Conservation (phyloP, 768 basidiomycete genomes). For the Lentinus brumalis region DNA sequence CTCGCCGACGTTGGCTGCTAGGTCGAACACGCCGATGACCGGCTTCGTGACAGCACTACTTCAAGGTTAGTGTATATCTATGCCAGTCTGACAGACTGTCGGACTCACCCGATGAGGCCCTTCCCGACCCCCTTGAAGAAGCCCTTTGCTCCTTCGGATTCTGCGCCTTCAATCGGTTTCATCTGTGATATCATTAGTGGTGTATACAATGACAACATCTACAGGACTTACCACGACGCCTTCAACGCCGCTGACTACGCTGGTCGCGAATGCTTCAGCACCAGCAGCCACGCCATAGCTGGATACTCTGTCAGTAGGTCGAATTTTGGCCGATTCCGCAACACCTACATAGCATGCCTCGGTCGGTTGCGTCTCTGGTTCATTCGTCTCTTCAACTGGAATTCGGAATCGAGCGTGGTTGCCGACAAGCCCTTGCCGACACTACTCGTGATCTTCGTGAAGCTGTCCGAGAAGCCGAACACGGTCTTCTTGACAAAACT, state of each 20-base stretch:
- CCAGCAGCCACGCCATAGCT: conserved; percentile 97
- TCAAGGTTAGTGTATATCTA: conserved; percentile 5
- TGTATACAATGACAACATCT: not conserved
- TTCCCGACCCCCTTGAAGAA: conserved; percentile 99
- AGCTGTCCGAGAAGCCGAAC: conserved; percentile 92
- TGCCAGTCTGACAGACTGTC: not conserved
- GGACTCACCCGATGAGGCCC: conserved; percentile 83
- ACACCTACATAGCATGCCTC: conserved; percentile 85
- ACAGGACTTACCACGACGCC: conserved; percentile 75
- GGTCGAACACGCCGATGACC: conserved; percentile 93
- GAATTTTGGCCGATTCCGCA: not conserved
- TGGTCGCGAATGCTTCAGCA: conserved; percentile 90
- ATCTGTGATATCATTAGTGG: conserved; percentile 51
- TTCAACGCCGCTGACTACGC: conserved; percentile 94
- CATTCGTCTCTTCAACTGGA: conserved; percentile 86
- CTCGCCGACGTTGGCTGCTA: conserved; percentile 93
- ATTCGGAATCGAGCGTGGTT: conserved; percentile 95
- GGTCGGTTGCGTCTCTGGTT: conserved; percentile 92
- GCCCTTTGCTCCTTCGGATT: conserved; percentile 88
- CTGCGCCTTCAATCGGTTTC: conserved; percentile 97
- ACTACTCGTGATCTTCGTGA: conserved; percentile 98
- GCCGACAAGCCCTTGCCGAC: conserved; percentile 97
- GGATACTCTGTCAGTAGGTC: not conserved
- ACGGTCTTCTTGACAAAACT: conserved; percentile 99
- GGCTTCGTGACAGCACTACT: conserved; percentile 91